Base-by-base conservation (phyloP, 2,329 filamentous ascomycete genomes). In the Aspergillus unguis region DNA sequence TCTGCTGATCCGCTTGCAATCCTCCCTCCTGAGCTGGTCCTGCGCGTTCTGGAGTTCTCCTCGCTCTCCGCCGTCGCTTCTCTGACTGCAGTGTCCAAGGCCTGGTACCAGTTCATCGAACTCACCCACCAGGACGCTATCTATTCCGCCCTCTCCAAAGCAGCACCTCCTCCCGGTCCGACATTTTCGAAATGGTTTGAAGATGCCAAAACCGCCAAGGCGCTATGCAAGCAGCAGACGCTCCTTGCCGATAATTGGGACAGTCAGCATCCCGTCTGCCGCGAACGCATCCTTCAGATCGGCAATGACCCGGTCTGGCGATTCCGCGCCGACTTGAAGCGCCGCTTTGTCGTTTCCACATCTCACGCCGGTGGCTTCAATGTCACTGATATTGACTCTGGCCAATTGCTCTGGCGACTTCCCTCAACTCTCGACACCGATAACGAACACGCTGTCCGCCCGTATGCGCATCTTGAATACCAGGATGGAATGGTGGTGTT, bases 381-480 rank as follows among this genome's bases (percentile, higher is more conserved):
- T 47, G 75, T 78, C 37, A 75, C 71, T 4, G 73, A 76, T 55
- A 77, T 78, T 71, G 75, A 78, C 42, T 67, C 68, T 11, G 75
- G 74, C 8, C 53, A 56, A 3, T 60, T 70, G 11, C 59, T 78
- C 5, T 78, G 74, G 72, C 60, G 58, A 27, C 64, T 69, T 2
- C 67, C 67, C 26, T 65, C 67, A 2, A 59, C 60, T 33, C 51
- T 59, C 25, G 59, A 65, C 48, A 57, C 38, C 23, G 61, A 64
- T 17, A 27, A 40, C 8, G 50, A 58, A 25, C 54, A 69, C 8
- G 63, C 65, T 0, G 75, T 77, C 31, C 66, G 73, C 9, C 68
- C 71, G 4, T 76, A 72, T 50, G 76, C 75, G 1, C 76, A 77
- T 61, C 60, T 78, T 8, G 75, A 78, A 48, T 78, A 78, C 49